Evolutionary conservation across 2,329 filamentous ascomycete genomes (phyloP).

Genomic region (Neopestalotiopsis rosae): DNA sequence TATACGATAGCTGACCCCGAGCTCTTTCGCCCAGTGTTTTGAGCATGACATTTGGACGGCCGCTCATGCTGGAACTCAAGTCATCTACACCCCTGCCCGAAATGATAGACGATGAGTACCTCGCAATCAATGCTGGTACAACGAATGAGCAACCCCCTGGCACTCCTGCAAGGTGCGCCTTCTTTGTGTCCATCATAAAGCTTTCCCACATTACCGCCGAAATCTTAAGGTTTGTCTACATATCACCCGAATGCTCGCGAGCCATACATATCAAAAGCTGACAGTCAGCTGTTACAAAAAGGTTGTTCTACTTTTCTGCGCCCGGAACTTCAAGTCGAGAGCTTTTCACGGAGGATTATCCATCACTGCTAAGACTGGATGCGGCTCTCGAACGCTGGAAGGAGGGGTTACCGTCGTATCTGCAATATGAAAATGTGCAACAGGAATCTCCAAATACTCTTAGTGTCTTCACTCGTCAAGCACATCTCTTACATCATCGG

Average conservation of each 20-base stretch:
- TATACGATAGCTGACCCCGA: neutral
- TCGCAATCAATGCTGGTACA: neutral
- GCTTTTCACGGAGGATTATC: neutral
- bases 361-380: neutral
- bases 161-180: neutral
- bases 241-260: no score
- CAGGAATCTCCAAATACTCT: neutral
- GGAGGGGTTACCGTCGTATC: neutral
- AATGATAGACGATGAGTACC: neutral
- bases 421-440: neutral
- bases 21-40: neutral
- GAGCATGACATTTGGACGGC: neutral
- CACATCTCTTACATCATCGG: neutral
- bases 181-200: neutral
- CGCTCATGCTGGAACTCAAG: constrained; percentile 1
- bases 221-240: neutral
- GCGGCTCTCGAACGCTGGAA: neutral
- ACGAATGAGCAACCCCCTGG: neutral
- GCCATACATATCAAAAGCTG: no score
- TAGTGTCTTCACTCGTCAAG: neutral
- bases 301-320: neutral
- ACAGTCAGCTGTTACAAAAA: neutral
- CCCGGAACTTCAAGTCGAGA: neutral
- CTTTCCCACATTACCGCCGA: neutral
- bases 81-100: neutral